Conservation (phyloP, 2,329 filamentous ascomycete species). For the Penicillium occitanis region DNA sequence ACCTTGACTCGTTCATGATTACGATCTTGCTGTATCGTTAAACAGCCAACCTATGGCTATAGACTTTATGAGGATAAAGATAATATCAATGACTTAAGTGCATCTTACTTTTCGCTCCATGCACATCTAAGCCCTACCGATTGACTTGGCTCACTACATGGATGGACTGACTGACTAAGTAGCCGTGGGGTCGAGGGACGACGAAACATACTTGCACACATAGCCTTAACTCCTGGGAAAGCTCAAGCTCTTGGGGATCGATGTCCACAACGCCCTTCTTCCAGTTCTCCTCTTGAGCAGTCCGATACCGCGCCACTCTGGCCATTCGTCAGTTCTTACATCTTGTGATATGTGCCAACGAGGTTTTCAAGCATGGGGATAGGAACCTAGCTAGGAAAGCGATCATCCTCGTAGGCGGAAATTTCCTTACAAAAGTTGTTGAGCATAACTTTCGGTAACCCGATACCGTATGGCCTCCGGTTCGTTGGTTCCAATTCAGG, state of each 20-base stretch:
- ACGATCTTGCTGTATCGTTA: constrained; percentile 9
- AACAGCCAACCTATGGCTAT: not conserved
- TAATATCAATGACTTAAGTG: constrained; percentile 5
- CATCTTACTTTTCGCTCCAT: not conserved
- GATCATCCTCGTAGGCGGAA: not conserved
- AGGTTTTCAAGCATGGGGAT: not conserved
- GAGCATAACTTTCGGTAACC: not conserved
- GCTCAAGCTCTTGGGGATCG: not conserved
- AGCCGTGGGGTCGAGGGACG: not conserved
- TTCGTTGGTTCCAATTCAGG: not conserved
- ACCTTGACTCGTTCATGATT: constrained; percentile 1
- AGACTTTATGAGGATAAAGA: constrained; percentile 8
- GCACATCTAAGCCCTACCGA: not conserved
- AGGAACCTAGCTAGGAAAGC: not conserved
- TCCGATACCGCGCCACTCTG: not conserved
- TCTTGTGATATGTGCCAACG: not conserved
- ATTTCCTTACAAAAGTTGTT: not conserved
- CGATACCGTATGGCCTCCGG: not conserved
- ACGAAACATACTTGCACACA: not conserved
- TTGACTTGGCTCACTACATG: not conserved
- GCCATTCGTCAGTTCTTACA: not conserved
- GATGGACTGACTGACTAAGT: not conserved
- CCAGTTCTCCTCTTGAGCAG: not conserved
- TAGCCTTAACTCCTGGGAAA: not conserved
- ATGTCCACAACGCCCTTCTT: not conserved